Evolutionary conservation across 805 yeast species (phyloP).

Genomic region (Limtongia smithiae): DNA sequence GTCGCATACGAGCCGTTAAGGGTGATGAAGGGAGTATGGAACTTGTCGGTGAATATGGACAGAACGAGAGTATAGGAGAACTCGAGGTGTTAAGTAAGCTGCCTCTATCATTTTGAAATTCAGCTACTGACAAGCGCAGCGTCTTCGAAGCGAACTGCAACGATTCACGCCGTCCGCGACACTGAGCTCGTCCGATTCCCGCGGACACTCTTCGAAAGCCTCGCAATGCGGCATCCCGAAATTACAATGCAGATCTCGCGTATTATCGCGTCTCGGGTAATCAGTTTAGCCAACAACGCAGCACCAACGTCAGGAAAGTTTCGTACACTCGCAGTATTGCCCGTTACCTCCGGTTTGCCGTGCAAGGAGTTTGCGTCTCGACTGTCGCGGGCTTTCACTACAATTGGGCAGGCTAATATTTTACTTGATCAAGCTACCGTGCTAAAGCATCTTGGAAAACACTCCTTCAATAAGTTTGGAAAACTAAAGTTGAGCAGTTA

Average conservation of each 20-base stretch:
- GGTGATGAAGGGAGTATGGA: conserved; percentile 20
- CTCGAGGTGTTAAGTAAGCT: conserved; percentile 78
- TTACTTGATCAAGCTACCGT: conserved; percentile 81
- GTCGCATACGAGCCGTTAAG: conserved; percentile 67
- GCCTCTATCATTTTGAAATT: not conserved
- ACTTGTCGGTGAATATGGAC: conserved; percentile 75
- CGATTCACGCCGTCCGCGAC: conserved; percentile 83
- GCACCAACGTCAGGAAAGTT: conserved; percentile 42
- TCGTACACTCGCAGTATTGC: conserved; percentile 80
- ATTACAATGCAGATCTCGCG: conserved; percentile 86
- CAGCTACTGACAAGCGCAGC: conserved; percentile 1
- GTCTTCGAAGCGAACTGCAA: conserved; percentile 58
- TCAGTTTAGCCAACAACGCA: conserved; percentile 29
- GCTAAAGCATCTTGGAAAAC: conserved; percentile 75
- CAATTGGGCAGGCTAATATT: conserved; percentile 68
- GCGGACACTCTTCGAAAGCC: conserved; percentile 76
- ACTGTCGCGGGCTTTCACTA: conserved; percentile 65
- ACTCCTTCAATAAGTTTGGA: conserved; percentile 88
- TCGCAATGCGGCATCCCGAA: conserved; percentile 80
- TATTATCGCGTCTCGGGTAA: conserved; percentile 64
- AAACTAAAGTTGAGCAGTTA: conserved; percentile 82
- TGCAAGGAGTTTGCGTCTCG: conserved; percentile 78
- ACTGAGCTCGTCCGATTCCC: conserved; percentile 94
- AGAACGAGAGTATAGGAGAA: conserved; percentile 93
- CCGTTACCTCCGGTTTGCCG: conserved; percentile 77